phyloP scores from a whole-genome alignment of 2,329 filamentous ascomycete species.

The Leptosphaerulina australis region DNA sequence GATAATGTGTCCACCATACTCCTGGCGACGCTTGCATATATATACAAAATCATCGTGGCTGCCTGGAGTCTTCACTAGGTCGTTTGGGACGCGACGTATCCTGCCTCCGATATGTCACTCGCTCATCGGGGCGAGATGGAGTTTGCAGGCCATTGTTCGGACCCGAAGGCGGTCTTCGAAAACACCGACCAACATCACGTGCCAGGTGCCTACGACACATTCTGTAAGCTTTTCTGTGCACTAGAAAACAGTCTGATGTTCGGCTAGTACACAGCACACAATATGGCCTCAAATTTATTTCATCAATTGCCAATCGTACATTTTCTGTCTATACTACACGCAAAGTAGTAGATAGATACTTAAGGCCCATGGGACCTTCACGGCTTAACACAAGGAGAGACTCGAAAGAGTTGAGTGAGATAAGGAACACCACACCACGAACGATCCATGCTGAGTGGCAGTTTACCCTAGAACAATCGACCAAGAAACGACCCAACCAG shows the following conservation, averaged over 20 bases:
- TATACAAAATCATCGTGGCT: background rate
- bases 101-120: background rate
- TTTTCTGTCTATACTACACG: constrained; percentile 2
- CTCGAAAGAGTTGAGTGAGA: constrained; percentile 6
- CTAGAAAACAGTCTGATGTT: no score
- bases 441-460: constrained; percentile 11
- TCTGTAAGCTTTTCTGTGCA: no score
- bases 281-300: background rate
- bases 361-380: background rate
- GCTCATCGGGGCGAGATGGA: background rate
- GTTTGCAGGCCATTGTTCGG: background rate
- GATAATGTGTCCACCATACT: background rate
- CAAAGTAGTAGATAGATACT: constrained; percentile 1
- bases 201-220: no score
- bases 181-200: no score
- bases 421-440: background rate
- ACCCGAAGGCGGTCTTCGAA: no score
- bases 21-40: background rate
- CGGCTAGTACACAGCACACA: no score
- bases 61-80: background rate
- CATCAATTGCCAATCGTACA: constrained; percentile 9
- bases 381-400: constrained; percentile 11
- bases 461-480: constrained; percentile 6
- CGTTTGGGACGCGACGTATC: background rate
- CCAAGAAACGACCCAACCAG: constrained; percentile 7